Evolutionary conservation across 1,139 yeast genomes (phyloP).

Genomic region (Protomyces inouyei): DNA sequence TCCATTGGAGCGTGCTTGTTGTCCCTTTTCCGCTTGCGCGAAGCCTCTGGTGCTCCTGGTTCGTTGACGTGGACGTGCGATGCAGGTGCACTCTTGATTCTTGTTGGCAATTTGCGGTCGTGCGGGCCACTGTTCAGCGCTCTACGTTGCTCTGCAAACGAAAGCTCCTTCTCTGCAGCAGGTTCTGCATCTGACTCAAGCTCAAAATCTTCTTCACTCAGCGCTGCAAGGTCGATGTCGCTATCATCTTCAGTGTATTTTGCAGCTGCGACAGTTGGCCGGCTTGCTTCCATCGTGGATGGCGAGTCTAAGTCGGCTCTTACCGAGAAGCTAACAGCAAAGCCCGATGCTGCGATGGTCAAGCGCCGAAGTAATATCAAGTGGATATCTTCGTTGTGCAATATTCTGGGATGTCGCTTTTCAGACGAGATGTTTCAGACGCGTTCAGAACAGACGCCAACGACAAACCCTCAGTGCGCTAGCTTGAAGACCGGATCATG

Average conservation of each 20-base stretch:
- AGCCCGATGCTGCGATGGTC: too few relatives aligned
- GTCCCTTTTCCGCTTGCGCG: constrained; percentile 14
- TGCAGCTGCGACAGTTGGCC: neutral
- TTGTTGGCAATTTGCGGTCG: too few relatives aligned
- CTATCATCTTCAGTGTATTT: neutral
- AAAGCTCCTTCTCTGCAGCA: neutral
- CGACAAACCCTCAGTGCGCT: too few relatives aligned
- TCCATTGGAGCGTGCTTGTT: constrained; percentile 35
- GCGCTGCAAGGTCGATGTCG: constrained; percentile 1
- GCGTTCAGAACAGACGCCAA: too few relatives aligned
- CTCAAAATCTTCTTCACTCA: constrained; percentile 20
- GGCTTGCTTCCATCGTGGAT: too few relatives aligned
- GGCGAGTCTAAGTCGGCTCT: too few relatives aligned
- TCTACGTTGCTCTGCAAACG: neutral
- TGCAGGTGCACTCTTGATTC: too few relatives aligned
- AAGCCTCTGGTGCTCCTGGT: neutral
- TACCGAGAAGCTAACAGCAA: too few relatives aligned
- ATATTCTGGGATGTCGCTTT: neutral
- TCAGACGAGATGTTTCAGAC: neutral
- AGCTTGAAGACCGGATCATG: too few relatives aligned
- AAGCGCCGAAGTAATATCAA: too few relatives aligned
- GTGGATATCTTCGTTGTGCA: too few relatives aligned
- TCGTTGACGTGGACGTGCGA: too few relatives aligned
- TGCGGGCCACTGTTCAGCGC: neutral
- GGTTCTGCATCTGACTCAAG: neutral